Base-by-base conservation (phyloP, 495 filamentous ascomycete genomes). In the Xylaria bambusicola region DNA sequence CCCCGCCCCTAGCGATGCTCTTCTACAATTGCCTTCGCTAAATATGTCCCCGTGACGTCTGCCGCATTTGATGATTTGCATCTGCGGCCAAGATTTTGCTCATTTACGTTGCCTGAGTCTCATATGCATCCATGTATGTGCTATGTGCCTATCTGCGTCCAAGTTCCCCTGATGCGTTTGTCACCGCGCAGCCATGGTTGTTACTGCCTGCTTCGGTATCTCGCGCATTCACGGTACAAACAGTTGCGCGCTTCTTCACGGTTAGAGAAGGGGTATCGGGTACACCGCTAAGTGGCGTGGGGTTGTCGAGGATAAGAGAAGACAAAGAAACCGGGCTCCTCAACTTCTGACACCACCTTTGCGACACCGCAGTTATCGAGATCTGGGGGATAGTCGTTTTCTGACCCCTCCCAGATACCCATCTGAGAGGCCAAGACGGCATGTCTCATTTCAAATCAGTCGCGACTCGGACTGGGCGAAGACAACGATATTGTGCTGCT, bases 181-280 rank as follows among this genome's bases (percentile, higher is more conserved):
- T 42, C 31, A 21, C 40, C 40, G 31, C 24, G 21, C 20, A 6
- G 40, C 56, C 65, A 56, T 64, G 63, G 44, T 61, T 56, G 26
- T 56, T 62, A 31, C 50, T 53, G 38, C 60, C 56, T 70, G 58
- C 57, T 58, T 35, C 17, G 35, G 17, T 36, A 60, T 70, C 55
- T 58, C 13, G 63, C 51, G 45, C 62, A 24, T 56, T 66, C 58
- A 61, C 64, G 52, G 58, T 66, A 65, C 67, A 70, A 70, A 70
- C 67, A 58, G 61, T 42, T 26, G 58, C 62, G 60, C 56, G 58
- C 62, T 66, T 60, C 54, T 36, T 57, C 65, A 59, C 58, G 52
- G 41, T 62, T 61, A 15, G 6, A 64, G 41, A 53, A 6, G 48
- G 42, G 47, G 49, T 56, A 60, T 40, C 42, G 24, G 56, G 51